phyloP scores from a whole-genome alignment of 1,284 basidiomycete genomes.

The Heliocybe sulcata region DNA sequence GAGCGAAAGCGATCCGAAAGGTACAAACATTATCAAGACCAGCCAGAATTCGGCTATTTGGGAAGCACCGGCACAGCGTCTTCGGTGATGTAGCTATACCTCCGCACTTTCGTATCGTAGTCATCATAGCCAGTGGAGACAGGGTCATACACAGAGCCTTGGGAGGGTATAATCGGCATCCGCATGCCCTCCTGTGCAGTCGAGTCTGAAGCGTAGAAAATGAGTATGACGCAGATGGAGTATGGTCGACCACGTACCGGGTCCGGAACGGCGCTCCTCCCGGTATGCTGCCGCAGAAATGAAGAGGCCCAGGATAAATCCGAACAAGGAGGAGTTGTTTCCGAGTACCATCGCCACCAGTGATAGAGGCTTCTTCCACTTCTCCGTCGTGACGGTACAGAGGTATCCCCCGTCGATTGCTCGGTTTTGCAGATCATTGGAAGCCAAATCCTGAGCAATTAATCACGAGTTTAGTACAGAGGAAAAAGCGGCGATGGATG shows the following conservation, averaged over 20 bases:
- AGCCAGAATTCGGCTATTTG: too few species aligned
- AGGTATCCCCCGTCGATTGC: neutral
- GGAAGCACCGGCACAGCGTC: too few species aligned
- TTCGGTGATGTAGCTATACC: too few species aligned
- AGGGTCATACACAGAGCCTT: neutral
- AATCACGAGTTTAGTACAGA: neutral
- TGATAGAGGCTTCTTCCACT: neutral
- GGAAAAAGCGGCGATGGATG: neutral
- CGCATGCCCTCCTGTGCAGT: neutral
- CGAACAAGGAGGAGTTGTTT: constrained; percentile 1
- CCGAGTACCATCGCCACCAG: neutral
- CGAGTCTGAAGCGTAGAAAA: neutral
- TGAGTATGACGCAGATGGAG: too few species aligned
- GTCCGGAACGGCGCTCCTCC: neutral
- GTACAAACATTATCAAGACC: too few species aligned
- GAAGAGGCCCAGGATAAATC: neutral
- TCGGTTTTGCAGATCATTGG: neutral
- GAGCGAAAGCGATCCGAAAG: too few species aligned
- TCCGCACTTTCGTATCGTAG: too few species aligned
- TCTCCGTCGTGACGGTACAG: neutral
- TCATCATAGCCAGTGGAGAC: too few species aligned
- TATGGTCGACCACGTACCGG: neutral
- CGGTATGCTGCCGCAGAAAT: neutral
- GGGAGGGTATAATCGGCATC: neutral
- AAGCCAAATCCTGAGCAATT: constrained; percentile 1